Conservation (phyloP, 2,329 filamentous ascomycete genomes). For the Parasarocladium wereldwijsianum region DNA sequence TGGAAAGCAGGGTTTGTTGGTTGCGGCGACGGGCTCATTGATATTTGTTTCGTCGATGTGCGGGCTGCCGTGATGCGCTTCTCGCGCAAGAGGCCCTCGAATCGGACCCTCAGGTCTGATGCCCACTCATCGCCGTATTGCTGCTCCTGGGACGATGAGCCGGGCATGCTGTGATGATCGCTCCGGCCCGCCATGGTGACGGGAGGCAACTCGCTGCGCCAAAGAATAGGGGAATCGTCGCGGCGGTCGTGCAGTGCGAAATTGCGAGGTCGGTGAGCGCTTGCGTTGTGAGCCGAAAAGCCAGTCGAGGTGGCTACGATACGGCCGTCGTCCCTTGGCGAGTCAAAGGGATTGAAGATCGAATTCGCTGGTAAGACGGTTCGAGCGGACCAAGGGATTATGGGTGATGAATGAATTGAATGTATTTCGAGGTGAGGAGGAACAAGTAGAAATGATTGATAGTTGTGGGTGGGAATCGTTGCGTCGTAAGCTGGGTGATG, state of each 20-base stretch:
- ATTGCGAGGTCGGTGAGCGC: background rate
- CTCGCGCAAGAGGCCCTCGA: constrained; percentile 74
- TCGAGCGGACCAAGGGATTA: background rate
- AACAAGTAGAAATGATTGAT: constrained; percentile 5
- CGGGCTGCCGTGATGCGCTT: constrained; percentile 72
- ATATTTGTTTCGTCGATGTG: constrained; percentile 36
- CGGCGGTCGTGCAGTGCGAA: background rate
- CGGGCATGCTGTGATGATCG: constrained; percentile 16
- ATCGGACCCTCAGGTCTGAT: constrained; percentile 64
- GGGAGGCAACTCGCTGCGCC: too few species aligned
- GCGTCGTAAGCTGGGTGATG: constrained; percentile 8
- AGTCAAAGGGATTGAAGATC: background rate
- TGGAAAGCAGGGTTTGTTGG: constrained; percentile 27
- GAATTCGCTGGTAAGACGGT: background rate
- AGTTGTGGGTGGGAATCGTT: constrained; percentile 5
- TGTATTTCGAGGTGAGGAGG: background rate
- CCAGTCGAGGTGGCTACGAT: background rate
- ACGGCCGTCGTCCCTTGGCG: constrained; percentile 1
- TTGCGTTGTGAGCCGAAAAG: background rate
- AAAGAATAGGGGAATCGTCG: background rate
- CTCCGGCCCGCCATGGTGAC: constrained; percentile 23
- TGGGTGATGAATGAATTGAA: background rate
- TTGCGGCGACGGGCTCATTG: constrained; percentile 37
- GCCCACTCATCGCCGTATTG: constrained; percentile 61
- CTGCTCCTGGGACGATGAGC: constrained; percentile 14